These are phyloP conservation scores for Acanthamoeba comandoni DNA, from an alignment of 208 protist species.

Conservation along the genomic window DNA sequence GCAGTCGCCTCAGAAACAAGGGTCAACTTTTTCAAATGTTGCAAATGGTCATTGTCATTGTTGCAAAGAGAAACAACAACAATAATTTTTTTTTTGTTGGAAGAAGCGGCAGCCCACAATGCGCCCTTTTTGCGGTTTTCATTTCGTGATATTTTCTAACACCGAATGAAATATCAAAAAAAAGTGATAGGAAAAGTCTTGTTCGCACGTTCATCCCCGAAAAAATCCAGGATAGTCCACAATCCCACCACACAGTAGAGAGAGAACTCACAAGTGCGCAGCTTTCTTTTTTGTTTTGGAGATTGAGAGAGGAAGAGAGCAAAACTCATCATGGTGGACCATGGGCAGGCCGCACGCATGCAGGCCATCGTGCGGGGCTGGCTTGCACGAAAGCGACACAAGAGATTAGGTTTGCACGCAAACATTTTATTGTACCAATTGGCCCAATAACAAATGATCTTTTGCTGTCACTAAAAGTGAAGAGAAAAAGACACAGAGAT, in stretches of 20 bases:
- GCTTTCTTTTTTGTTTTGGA: not conserved
- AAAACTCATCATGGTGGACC: not conserved
- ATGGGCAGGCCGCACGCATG: not conserved
- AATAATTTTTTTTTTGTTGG: too few species aligned
- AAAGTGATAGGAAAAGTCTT: too few species aligned
- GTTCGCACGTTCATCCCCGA: too few species aligned
- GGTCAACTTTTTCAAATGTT: too few species aligned
- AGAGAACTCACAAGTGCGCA: not conserved
- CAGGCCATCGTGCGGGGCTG: slow-evolving; percentile 57
- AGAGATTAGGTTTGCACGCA: slow-evolving; percentile 17
- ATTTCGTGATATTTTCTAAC: too few species aligned
- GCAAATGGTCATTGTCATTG: too few species aligned
- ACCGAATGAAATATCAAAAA: too few species aligned
- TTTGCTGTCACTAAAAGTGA: slow-evolving; percentile 21
- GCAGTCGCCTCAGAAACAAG: too few species aligned
- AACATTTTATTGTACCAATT: slow-evolving; percentile 2
- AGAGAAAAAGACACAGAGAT: slow-evolving; percentile 50
- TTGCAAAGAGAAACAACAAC: too few species aligned
- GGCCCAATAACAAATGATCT: not conserved
- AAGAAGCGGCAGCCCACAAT: too few species aligned
- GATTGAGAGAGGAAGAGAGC: not conserved
- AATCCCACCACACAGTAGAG: too few species aligned
- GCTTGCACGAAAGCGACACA: slow-evolving; percentile 60
- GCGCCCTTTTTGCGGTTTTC: too few species aligned
- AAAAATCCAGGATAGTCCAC: not conserved